Conservation (phyloP, 805 yeast genomes). For the Candida multigemmis region DNA sequence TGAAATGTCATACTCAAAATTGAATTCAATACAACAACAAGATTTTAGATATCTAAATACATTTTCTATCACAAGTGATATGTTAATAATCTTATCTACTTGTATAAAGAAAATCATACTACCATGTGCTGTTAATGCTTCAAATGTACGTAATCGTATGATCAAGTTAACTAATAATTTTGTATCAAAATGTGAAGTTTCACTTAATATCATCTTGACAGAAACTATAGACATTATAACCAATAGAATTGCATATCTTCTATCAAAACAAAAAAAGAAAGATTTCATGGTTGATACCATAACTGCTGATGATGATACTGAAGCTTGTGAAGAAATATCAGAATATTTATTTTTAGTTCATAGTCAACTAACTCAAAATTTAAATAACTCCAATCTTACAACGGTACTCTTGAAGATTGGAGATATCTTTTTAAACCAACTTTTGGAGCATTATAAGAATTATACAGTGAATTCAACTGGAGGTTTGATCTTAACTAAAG, state of each 20-base stretch:
- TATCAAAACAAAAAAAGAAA: constrained; percentile 62
- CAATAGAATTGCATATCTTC: constrained; percentile 34
- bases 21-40: constrained; percentile 15
- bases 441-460: constrained; percentile 67
- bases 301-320: constrained; percentile 51
- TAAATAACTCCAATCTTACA: constrained; percentile 35
- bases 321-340: constrained; percentile 57
- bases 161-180: constrained; percentile 53
- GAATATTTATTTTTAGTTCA: constrained; percentile 39
- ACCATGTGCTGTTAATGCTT: constrained; percentile 60
- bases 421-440: constrained; percentile 40
- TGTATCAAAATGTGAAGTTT: constrained; percentile 51
- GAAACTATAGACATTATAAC: constrained; percentile 49
- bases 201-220: constrained; percentile 54
- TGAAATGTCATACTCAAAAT: constrained; percentile 14
- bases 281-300: constrained; percentile 48
- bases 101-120: constrained; percentile 67
- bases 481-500: constrained; percentile 74
- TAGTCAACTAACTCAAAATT: constrained; percentile 26
- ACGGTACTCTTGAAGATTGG: constrained; percentile 51
- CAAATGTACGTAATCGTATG: constrained; percentile 49
- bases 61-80: constrained; percentile 47
- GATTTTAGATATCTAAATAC: constrained; percentile 40
- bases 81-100: constrained; percentile 57
- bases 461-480: constrained; percentile 75